phyloP scores from a whole-genome alignment of 1,284 basidiomycete species.

The Amylostereum chailletii region DNA sequence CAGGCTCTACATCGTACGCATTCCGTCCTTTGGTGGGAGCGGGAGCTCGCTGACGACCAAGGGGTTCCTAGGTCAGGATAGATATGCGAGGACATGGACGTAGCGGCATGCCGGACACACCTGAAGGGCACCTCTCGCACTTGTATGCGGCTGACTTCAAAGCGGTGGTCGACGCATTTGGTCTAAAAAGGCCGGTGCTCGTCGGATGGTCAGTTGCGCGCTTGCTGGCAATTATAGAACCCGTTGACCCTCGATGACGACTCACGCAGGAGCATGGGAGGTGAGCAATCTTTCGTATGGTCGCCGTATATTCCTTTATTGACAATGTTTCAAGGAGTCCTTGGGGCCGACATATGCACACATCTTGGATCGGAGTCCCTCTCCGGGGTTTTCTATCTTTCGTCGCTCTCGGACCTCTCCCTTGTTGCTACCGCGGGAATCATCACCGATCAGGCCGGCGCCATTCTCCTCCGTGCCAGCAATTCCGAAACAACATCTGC shows the following conservation, averaged over 20 bases:
- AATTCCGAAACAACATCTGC: no score
- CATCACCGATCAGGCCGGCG: no score
- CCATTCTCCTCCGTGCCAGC: no score
- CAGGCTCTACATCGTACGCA: constrained; percentile 26
- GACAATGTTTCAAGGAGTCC: constrained; percentile 8
- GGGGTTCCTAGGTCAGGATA: no score
- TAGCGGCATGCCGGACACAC: constrained; percentile 14
- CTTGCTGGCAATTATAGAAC: no score
- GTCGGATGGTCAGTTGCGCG: constrained; percentile 18
- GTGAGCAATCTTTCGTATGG: not conserved
- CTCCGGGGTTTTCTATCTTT: constrained; percentile 14
- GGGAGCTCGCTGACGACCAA: no score
- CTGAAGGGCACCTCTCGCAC: constrained; percentile 13
- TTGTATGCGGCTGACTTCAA: constrained; percentile 20
- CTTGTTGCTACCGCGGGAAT: no score
- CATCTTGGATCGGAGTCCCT: constrained; percentile 12
- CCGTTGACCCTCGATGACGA: not conserved
- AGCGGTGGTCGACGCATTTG: constrained; percentile 18
- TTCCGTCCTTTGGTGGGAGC: not conserved
- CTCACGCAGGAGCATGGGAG: constrained; percentile 1
- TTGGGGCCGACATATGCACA: constrained; percentile 15
- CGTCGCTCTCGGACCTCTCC: constrained; percentile 12
- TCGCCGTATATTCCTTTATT: no score
- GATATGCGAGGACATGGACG: constrained; percentile 24
- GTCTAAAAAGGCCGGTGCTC: constrained; percentile 15